phyloP scores from a whole-genome alignment of 169 alveolate species.

The Eimeria praecox region DNA sequence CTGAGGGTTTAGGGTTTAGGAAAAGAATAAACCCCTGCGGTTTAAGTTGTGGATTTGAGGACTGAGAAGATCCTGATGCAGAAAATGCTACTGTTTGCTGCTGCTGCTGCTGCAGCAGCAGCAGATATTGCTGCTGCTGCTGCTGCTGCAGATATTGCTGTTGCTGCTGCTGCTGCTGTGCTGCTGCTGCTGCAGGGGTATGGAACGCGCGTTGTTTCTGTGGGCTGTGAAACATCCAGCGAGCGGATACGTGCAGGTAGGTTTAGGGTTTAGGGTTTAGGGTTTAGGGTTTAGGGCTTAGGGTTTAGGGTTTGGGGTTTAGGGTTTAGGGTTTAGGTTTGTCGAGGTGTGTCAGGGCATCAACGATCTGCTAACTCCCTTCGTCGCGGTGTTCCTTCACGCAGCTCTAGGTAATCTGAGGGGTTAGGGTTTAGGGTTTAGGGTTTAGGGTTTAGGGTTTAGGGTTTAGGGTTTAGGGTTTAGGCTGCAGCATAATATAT shows the following conservation, averaged over 20 bases:
- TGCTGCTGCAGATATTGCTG: background rate
- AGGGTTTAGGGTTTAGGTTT: constrained; percentile 6
- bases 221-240: constrained; percentile 97
- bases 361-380: constrained; percentile 93
- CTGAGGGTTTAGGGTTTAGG: too few relatives aligned
- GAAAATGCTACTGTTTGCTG: background rate
- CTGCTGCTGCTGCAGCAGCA: background rate
- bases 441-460: constrained; percentile 19
- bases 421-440: constrained; percentile 9
- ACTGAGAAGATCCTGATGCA: background rate
- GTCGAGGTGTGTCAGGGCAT: constrained; percentile 89
- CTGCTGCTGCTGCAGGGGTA: constrained; percentile 76
- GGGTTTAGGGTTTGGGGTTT: background rate
- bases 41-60: too few relatives aligned
- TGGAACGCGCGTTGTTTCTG: constrained; percentile 94
- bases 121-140: background rate
- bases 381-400: constrained; percentile 87
- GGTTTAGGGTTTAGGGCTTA: background rate
- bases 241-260: constrained; percentile 94
- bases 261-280: background rate
- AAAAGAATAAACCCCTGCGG: background rate
- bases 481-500: too few relatives aligned
- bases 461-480: background rate
- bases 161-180: constrained; percentile 20
- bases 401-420: constrained; percentile 73